Conservation (phyloP, 2,329 filamentous ascomycete genomes). For the Colletotrichum plurivorum region DNA sequence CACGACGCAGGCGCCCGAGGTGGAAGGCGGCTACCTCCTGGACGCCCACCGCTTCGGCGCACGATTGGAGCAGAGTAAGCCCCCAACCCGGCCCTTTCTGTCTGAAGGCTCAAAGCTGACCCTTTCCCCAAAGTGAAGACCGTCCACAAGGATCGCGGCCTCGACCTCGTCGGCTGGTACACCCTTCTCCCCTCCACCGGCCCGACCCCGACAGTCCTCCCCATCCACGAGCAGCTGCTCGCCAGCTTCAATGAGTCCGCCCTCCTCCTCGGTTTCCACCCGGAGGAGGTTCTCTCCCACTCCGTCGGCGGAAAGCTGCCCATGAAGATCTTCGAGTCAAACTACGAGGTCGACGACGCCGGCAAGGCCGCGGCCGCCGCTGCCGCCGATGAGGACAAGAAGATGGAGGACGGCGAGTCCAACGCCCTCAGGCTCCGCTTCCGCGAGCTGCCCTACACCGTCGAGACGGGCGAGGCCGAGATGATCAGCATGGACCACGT, state of each 20-base stretch:
- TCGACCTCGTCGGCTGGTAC: conserved; percentile 95
- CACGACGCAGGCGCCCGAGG: conserved; percentile 57
- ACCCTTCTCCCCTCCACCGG: conserved; percentile 81
- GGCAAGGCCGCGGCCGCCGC: conserved; percentile 50
- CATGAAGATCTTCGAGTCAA: conserved; percentile 90
- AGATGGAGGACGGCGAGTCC: conserved; percentile 77
- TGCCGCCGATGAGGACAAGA: conserved; percentile 75
- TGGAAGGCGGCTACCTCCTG: conserved; percentile 72
- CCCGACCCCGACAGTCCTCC: conserved; percentile 77
- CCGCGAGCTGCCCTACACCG: conserved; percentile 84
- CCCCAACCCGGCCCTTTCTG: background rate
- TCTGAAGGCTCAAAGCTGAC: conserved; percentile 6
- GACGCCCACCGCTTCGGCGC: conserved; percentile 81
- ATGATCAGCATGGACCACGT: conserved; percentile 98
- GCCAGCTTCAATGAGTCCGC: conserved; percentile 84
- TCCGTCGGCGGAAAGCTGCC: conserved; percentile 85
- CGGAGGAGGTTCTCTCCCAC: conserved; percentile 67
- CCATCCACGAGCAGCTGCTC: conserved; percentile 84
- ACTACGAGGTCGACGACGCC: conserved; percentile 78
- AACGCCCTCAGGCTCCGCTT: conserved; percentile 76
- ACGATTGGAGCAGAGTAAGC: conserved; percentile 87
- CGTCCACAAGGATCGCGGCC: conserved; percentile 86
- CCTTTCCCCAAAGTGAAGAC: conserved; percentile 75
- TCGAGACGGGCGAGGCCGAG: conserved; percentile 95
- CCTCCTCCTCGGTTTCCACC: conserved; percentile 90